phyloP scores from a whole-genome alignment of 2,329 filamentous ascomycete genomes.

The Chrysosporium queenslandicum region DNA sequence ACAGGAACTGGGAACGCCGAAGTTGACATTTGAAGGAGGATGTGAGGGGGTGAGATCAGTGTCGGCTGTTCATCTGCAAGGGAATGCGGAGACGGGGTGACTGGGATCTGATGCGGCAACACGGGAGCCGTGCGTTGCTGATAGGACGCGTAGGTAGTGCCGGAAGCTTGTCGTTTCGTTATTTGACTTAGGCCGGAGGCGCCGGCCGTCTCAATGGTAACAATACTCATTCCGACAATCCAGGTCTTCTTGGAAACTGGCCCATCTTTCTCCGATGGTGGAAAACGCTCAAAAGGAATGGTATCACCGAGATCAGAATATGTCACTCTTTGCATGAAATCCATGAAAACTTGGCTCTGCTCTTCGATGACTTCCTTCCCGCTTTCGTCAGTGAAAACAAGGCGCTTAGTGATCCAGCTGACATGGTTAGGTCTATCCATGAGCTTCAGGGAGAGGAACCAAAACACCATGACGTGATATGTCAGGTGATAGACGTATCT shows the following conservation, averaged over 20 bases:
- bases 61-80: slow-evolving; percentile 29
- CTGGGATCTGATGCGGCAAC: slow-evolving; percentile 37
- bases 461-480: slow-evolving; percentile 92
- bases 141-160: slow-evolving; percentile 41
- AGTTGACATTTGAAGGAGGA: slow-evolving; percentile 37
- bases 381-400: slow-evolving; percentile 65
- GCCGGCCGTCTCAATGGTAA: slow-evolving; percentile 42
- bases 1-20: slow-evolving; percentile 37
- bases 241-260: slow-evolving; percentile 40
- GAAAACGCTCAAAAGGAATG: slow-evolving; percentile 34
- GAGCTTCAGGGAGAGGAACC: slow-evolving; percentile 85
- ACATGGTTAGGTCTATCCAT: slow-evolving; percentile 75
- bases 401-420: slow-evolving; percentile 77
- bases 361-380: slow-evolving; percentile 73
- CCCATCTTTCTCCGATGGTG: slow-evolving; percentile 34
- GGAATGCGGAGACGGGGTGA: slow-evolving; percentile 32
- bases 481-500: slow-evolving; percentile 90
- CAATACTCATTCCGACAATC: slow-evolving; percentile 44
- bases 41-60: slow-evolving; percentile 39
- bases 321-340: slow-evolving; percentile 84
- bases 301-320: slow-evolving; percentile 74
- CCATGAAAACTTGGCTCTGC: slow-evolving; percentile 84
- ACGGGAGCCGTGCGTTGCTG: slow-evolving; percentile 39
- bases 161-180: slow-evolving; percentile 43
- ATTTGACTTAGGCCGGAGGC: slow-evolving; percentile 41